Base-by-base conservation (phyloP, 352 stramenopile species). In the Globisporangium ultimum region DNA sequence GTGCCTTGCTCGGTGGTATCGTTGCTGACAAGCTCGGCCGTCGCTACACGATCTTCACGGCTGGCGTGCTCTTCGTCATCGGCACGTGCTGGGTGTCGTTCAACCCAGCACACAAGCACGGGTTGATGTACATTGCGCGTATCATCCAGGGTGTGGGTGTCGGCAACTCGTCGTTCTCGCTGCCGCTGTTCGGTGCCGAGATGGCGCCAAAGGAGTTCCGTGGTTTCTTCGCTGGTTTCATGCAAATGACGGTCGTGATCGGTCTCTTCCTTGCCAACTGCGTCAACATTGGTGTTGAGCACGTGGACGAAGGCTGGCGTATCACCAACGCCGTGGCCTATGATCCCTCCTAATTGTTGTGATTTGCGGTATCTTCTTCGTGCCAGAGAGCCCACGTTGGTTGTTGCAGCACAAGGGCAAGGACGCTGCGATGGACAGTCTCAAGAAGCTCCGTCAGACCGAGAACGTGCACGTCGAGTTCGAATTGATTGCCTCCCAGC, bases 371-470 rank as follows among this genome's bases (percentile, higher is more conserved):
- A 73, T 84, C 53, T 77, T 59, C 20, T 78, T 69, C 53, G 72
- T 85, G 15, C 75, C 75, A 0, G 75, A 85, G 52, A 76, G 63
- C 21, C 75, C 75, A 41, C 72, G 75, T 14, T 85, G 67, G 67
- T 67, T 68, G 17, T 79, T 77, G 59, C 34, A 66, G 61, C 51
- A 74, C 38, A 77, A 77, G 50, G 68, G 72, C 41, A 68, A 72
- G 22, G 70, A 80, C 1, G 58, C 49, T 24, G 75, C 75, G 1
- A 57, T 68, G 41, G 34, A 40, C 12, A 56, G 70, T 3, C 61
- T 71, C n/a, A 65, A 50, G 17, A 36, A 52, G n/a, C 58, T 75
- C 8, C 62, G 59, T 15, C 34, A 63, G 32, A 67, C 57, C 15
- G 50, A 68, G 22, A 64, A 63, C 38, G 64, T 74, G 21, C n/a